Conservation (phyloP, 305 asterid genomes). For the Rubia balearica region DNA sequence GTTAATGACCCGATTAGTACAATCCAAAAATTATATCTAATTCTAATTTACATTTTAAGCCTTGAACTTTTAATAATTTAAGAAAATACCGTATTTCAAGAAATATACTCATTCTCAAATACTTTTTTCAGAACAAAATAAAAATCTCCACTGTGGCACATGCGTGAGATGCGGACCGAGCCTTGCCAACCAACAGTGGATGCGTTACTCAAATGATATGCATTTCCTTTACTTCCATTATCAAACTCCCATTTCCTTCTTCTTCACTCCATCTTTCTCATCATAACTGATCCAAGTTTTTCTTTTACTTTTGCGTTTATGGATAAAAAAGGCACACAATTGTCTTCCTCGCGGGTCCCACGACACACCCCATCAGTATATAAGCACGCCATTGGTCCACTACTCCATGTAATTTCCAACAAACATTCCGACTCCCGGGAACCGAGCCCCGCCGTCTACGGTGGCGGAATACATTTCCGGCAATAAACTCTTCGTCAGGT, state of each 20-base stretch:
- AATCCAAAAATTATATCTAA: too few relatives aligned
- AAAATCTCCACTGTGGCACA: too few relatives aligned
- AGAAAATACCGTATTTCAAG: too few relatives aligned
- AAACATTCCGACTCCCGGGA: constrained; percentile 5
- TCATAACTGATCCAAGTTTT: background rate
- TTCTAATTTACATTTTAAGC: too few relatives aligned
- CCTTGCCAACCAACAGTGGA: background rate
- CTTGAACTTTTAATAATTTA: too few relatives aligned
- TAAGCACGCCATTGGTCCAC: background rate
- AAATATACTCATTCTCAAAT: too few relatives aligned
- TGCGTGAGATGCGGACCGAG: too few relatives aligned
- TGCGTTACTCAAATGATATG: background rate
- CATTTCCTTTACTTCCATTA: background rate
- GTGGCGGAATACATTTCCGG: background rate
- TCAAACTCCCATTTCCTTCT: background rate
- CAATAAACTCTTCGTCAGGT: background rate
- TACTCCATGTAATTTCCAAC: background rate
- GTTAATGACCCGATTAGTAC: too few relatives aligned
- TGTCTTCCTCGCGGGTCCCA: background rate
- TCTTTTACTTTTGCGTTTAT: too few relatives aligned
- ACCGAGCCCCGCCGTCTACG: background rate
- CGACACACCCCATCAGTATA: background rate
- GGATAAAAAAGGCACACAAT: too few relatives aligned
- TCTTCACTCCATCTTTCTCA: background rate
- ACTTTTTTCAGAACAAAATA: too few relatives aligned